phyloP scores from a whole-genome alignment of 2,329 filamentous ascomycete genomes.

The Colletotrichum sp. region DNA sequence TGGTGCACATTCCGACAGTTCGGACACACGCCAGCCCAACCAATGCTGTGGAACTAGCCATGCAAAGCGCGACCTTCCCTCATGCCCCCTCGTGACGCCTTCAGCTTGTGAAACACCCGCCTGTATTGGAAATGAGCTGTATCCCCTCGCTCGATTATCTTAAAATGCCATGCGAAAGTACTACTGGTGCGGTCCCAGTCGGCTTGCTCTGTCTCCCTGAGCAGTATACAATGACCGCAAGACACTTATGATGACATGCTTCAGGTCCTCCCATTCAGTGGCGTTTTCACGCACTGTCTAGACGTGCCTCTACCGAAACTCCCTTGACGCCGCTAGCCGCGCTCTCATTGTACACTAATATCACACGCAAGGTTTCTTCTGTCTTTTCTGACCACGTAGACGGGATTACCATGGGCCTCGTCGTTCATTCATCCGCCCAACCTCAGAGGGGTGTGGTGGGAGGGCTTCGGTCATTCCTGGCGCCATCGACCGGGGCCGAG shows the following conservation, averaged over 20 bases:
- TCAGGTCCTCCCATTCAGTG: not conserved
- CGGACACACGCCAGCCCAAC: not conserved
- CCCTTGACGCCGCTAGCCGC: not conserved
- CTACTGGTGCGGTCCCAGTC: not conserved
- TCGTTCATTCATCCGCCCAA: slow-evolving; percentile 24
- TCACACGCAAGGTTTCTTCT: not conserved
- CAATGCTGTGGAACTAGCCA: not conserved
- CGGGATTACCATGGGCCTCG: not conserved
- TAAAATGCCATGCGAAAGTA: not conserved
- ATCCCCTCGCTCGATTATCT: not conserved
- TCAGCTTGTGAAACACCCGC: not conserved
- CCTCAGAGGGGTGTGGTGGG: slow-evolving; percentile 54
- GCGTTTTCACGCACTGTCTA: not conserved
- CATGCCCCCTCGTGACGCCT: not conserved
- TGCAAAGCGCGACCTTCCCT: not conserved
- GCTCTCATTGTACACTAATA: not conserved
- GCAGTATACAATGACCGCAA: not conserved
- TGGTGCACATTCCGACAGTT: not conserved
- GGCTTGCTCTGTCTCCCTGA: not conserved
- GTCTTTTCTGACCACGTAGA: not conserved
- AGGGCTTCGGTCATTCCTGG: slow-evolving; percentile 35
- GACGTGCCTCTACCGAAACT: not conserved
- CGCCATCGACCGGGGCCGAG: slow-evolving; percentile 62
- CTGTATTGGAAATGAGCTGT: not conserved
- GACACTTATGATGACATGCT: not conserved